Conservation (phyloP, 352 stramenopile species). For the Phytophthora capsici region DNA sequence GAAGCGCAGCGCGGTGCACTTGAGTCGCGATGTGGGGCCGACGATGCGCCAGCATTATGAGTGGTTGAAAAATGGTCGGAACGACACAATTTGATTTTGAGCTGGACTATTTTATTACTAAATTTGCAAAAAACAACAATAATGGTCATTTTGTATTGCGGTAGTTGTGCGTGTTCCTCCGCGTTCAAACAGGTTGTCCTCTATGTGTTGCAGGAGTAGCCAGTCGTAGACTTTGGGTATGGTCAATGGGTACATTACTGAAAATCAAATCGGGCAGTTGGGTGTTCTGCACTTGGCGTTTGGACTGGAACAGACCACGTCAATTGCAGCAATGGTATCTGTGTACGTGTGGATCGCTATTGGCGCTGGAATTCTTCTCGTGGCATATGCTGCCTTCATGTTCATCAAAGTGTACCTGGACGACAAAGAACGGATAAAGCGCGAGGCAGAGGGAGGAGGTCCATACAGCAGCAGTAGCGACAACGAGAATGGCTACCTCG, state of each 20-base stretch:
- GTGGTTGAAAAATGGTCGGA: conserved; percentile 29
- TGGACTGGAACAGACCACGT: background rate
- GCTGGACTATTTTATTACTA: background rate
- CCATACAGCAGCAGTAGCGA: conserved; percentile 37
- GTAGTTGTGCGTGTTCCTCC: too few relatives aligned
- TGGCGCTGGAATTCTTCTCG: conserved; percentile 4
- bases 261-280: background rate
- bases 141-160: too few relatives aligned
- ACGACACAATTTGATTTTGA: conserved; percentile 2
- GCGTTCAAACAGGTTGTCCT: too few relatives aligned
- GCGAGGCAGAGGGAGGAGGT: conserved; percentile 15
- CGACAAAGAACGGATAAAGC: conserved; percentile 22
- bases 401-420: conserved; percentile 36
- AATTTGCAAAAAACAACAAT: too few relatives aligned
- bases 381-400: conserved; percentile 22
- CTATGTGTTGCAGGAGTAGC: too few relatives aligned
- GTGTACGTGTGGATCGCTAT: conserved; percentile 28
- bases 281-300: conserved; percentile 10
- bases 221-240: too few relatives aligned
- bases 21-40: conserved; percentile 9
- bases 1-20: conserved; percentile 20
- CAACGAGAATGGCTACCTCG: conserved; percentile 31
- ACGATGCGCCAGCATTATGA: conserved; percentile 35
- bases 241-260: conserved; percentile 16
- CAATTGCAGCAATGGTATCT: conserved; percentile 19